Percentiles rank a stretch among this genome's conserved stretches.
phyloP scores from a whole-genome alignment of 1,139 yeast genomes.

The Hyphopichia fennica region DNA sequence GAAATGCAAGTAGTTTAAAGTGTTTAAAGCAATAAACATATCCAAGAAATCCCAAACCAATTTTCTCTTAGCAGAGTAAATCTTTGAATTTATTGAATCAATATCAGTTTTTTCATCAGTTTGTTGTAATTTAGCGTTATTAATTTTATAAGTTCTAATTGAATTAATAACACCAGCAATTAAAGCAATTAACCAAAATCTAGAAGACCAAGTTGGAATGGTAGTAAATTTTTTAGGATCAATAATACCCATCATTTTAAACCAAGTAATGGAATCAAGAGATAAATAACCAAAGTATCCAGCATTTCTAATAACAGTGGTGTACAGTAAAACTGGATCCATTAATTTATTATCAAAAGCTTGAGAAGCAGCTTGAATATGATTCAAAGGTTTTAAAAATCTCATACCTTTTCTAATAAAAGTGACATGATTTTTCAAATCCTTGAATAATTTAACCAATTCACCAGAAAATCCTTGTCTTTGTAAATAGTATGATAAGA shows the following conservation, averaged over 20 bases:
- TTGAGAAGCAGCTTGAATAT: constrained; percentile 67
- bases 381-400: constrained; percentile 79
- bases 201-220: constrained; percentile 47
- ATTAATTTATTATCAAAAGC: constrained; percentile 71
- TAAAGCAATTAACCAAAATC: constrained; percentile 80
- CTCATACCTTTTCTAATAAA: constrained; percentile 83
- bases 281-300: constrained; percentile 75
- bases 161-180: constrained; percentile 62
- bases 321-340: constrained; percentile 60
- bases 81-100: constrained; percentile 28
- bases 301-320: constrained; percentile 66
- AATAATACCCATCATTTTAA: constrained; percentile 52
- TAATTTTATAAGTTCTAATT: constrained; percentile 39
- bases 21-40: constrained; percentile 70
- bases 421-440: constrained; percentile 59
- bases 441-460: constrained; percentile 50
- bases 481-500: constrained; percentile 61
- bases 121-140: constrained; percentile 22
- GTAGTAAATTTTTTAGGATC: constrained; percentile 35
- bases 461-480: constrained; percentile 59
- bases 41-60: constrained; percentile 81
- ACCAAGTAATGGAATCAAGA: constrained; percentile 71
- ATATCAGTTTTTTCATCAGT: constrained; percentile 35
- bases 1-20: constrained; percentile 58
- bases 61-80: constrained; percentile 56